Evolutionary conservation across 1,284 basidiomycete species (phyloP).

Genomic region (Coriolopsis trogii): DNA sequence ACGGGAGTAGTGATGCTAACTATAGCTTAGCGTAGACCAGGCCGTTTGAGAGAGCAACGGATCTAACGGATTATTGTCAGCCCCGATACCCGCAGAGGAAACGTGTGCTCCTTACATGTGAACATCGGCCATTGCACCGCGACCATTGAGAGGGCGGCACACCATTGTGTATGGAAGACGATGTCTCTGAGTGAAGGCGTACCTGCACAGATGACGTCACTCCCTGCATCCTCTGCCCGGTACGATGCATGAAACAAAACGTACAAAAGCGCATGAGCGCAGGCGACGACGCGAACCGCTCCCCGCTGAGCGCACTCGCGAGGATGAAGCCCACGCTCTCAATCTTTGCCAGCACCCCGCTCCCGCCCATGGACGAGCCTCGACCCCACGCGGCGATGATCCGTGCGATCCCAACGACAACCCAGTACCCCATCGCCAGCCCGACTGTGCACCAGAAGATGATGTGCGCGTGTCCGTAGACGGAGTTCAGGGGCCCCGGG

Average conservation of each 20-base stretch:
- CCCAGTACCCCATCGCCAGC: slow-evolving; percentile 81
- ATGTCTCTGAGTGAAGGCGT: slow-evolving; percentile 94
- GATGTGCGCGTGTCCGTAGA: slow-evolving; percentile 75
- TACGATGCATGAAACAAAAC: slow-evolving; percentile 31
- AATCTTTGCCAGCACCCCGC: slow-evolving; percentile 66
- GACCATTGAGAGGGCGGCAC: slow-evolving; percentile 85
- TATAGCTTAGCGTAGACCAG: slow-evolving; percentile 88
- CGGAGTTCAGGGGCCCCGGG: slow-evolving; percentile 47
- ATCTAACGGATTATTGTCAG: slow-evolving; percentile 50
- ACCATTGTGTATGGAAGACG: slow-evolving; percentile 92
- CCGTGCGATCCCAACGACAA: slow-evolving; percentile 78
- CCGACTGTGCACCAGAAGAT: slow-evolving; percentile 86
- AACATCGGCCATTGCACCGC: slow-evolving; percentile 94
- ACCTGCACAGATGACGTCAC: slow-evolving; percentile 47
- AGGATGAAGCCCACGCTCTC: slow-evolving; percentile 85
- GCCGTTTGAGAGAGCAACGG: slow-evolving; percentile 84
- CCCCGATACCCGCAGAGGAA: slow-evolving; percentile 4
- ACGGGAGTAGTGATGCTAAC: slow-evolving; percentile 48
- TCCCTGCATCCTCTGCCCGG: slow-evolving; percentile 13
- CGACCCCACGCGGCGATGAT: slow-evolving; percentile 83
- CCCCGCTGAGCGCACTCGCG: slow-evolving; percentile 92
- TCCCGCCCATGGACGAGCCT: slow-evolving; percentile 59
- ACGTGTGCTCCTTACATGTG: slow-evolving; percentile 65
- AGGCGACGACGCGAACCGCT: slow-evolving; percentile 82
- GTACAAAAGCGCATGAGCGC: slow-evolving; percentile 88